Evolutionary conservation across 2,329 filamentous ascomycete genomes (phyloP), one percentile per base, ranked within the genome.

Genomic region (Trichoderma guizhouense): DNA sequence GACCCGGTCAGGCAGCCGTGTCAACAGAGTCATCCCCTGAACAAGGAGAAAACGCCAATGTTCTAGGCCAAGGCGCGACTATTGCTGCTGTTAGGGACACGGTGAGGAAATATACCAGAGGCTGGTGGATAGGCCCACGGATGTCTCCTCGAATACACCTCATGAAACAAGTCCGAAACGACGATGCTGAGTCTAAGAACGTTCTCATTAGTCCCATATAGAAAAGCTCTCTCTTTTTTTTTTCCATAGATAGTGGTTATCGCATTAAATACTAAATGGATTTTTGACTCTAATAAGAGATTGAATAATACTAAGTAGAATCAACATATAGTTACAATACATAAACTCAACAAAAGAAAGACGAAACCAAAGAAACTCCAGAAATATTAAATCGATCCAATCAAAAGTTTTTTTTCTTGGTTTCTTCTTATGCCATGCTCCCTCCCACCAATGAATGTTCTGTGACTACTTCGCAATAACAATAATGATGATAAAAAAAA

Each of bases 61-160:
- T 86, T 3, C 80, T 89, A 1, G 87, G 88, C 2, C 81, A 81
- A 39, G 88, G 84, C 1, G 80, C 79, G 39, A 62, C 78, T 0
- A 77, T 88, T 18, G 81, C 78, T 34, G 75, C 74, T 30, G 67
- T 85, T 39, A 84, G 84, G 71, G 79, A 83, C 6, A 62, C 73
- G 2, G 83, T 88, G 7, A 84, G 86, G 72, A 73, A 73, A 30
- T 72, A 81, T 6, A 90, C 88, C 0, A 85, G 88, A 2, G 90
- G 90, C 0, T 91, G 88, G 87, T 92, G 90, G 89, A 74, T 88
- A 74, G 90, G 90, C 0, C 89, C 89, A 28, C 83, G 84, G 74
- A 90, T 91, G 87, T 83, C 83, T 73, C 87, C 88, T 7, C 81
- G 83, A 66, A 84, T 90, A 57, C 80, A 84, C 74, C 83, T 90